Conservation (phyloP, 176 grass and related monocot genomes). For the Avena insularis region DNA sequence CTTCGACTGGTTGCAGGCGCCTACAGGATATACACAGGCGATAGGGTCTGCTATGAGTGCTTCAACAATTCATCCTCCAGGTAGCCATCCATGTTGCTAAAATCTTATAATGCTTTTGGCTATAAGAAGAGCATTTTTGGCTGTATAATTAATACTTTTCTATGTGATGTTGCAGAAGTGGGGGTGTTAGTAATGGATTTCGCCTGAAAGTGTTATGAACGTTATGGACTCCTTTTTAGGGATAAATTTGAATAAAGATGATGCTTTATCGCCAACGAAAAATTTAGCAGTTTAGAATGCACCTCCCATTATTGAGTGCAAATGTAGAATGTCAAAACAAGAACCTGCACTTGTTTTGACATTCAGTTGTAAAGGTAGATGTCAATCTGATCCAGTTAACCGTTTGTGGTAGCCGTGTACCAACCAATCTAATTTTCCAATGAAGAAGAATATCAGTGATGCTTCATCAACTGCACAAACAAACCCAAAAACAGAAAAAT, state of each 20-base stretch:
- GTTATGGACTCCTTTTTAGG: too few relatives aligned
- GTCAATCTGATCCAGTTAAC: not conserved
- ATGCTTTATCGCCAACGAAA: too few relatives aligned
- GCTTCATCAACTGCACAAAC: conserved; percentile 53
- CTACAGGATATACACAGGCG: conserved; percentile 84
- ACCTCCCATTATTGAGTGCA: too few relatives aligned
- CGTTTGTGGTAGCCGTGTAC: not conserved
- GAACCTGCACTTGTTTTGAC: too few relatives aligned
- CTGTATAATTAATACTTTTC: conserved; percentile 18
- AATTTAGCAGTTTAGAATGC: too few relatives aligned
- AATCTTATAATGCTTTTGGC: not conserved
- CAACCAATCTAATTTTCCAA: not conserved
- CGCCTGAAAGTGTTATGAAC: too few relatives aligned
- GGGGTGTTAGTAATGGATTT: conserved; percentile 32
- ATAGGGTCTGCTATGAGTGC: conserved; percentile 82
- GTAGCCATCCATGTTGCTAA: conserved; percentile 33
- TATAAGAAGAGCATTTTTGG: not conserved
- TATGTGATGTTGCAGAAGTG: conserved; percentile 52
- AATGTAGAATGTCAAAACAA: too few relatives aligned
- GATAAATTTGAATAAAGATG: too few relatives aligned
- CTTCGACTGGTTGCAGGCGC: conserved; percentile 64
- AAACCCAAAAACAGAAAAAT: conserved; percentile 66
- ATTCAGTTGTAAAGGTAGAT: too few relatives aligned
- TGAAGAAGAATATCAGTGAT: conserved; percentile 52
- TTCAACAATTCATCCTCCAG: conserved; percentile 79